Base-by-base conservation (phyloP, 352 stramenopile genomes). In the Globisporangium spiculum region DNA sequence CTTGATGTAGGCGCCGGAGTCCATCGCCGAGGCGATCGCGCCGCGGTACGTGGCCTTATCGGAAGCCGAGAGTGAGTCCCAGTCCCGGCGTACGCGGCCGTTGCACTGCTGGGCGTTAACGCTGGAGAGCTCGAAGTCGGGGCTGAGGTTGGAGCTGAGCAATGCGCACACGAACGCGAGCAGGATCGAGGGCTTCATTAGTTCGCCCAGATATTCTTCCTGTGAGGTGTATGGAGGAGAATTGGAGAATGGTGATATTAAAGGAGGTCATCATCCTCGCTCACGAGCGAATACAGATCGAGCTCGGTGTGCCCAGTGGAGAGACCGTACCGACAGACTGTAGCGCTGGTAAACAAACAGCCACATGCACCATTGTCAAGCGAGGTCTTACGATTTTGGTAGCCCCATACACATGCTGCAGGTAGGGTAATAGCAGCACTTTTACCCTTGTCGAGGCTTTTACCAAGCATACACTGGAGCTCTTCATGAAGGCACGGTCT, bases 41-140 rank as follows among this genome's bases (percentile, higher is more conserved):
- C 67, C 65, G 18, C 71, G 62, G 59, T 74, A 83, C 27, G 64
- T 76, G 7, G 52, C 55, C 60, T 83, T 80, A 18, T 83, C 76
- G 5, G 64, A 44, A 2, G 50, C 22, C 6, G 74, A 58, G n/a
- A 76, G 36, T 27, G 52, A 60, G 32, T 70, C 70, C 76, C 76
- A 83, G 53, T 77, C 68, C 48, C 77, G 76, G 12, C 76, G 71
- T 16, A 79, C 63, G 26, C 76, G 74, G 9, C 68, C 55, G 9
- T 46, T 64, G 50, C 72, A 78, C 44, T 78, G 65, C 12, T 60
- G 54, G 5, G 26, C 54, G 24, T 38, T 60, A 27, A 16, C 27
- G 14, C 26, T 41, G 60, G 64, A 3, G 66, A n/a, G n/a, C 24
- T 41, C 22, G 32, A 54, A 20, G 4, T 65, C 2, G 57, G 24